Evolutionary conservation across 2,329 filamentous ascomycete species (phyloP), one percentile per base, ranked within the genome.

Genomic region (Monilinia fructicola): DNA sequence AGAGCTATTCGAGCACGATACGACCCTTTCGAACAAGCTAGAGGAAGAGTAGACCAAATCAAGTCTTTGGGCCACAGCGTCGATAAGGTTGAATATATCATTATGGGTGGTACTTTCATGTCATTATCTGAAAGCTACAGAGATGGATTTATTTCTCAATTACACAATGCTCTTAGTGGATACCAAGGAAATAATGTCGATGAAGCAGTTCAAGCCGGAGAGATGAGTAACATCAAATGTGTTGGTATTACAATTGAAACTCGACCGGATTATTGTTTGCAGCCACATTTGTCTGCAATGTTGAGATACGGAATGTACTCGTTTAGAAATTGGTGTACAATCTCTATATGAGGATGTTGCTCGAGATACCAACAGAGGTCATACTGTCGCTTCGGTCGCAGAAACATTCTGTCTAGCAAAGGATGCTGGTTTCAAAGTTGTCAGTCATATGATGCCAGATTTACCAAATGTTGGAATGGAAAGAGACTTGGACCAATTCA

Each of bases 81-180:
- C 58, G 95, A 99, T 81, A 99, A 99, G 78, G 95, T 99, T 31
- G 95, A 99, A 81, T 99, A 98, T 78, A 99, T 99, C 76, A 97
- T 99, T 77, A 99, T 99, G 95, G 95, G 95, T 68, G 95, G 95
- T 71, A 99, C 95, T 0, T 99, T 99, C 79, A 99, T 99, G 96
- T 98, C 94, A 3, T 80, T 99, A 35, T 85, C 94, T 11, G 88
- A 93, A 74, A 88, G 90, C 31, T 99, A 99, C 78, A 85, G 95
- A 38, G 92, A 99, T 69, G 88, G 91, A 66, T 99, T 99, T 75
- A 97, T 99, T 68, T 90, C 93, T 0, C 94, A 97, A 76, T 84
- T 99, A 61, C 95, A 99, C 80, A 99, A 99, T 76, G 95, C 95
- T 1, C 85, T 99, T 10, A 97, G 93, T 71, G 95, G 95, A 10